Percentiles rank a stretch among this genome's conserved stretches.
These are phyloP conservation scores for Backusella circina DNA, from an alignment of 192 early-diverging fungal species.

Conservation along the genomic window DNA sequence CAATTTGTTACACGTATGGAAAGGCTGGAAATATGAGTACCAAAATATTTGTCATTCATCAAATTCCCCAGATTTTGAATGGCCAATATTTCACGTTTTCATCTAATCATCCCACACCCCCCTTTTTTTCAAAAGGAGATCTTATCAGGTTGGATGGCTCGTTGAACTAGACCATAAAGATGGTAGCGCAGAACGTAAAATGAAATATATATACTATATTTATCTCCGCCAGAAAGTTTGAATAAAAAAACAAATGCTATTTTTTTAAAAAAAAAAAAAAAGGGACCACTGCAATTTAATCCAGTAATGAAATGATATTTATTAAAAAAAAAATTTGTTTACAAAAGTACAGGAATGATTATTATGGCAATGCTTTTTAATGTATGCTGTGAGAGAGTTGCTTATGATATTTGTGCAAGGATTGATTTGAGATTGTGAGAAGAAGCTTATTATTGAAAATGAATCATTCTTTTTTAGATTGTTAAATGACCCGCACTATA, in stretches of 20 bases:
- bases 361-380: neutral
- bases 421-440: neutral
- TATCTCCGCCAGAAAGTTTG: neutral
- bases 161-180: neutral
- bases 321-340: neutral
- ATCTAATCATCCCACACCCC: neutral
- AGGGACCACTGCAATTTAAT: neutral
- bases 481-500: conserved; percentile 33
- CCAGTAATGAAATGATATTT: neutral
- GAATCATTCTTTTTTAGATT: conserved; percentile 9
- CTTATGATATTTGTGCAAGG: neutral
- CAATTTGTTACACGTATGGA: neutral
- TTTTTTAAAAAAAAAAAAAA: neutral
- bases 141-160: neutral
- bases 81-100: neutral
- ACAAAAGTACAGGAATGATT: neutral
- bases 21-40: neutral
- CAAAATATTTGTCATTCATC: conserved; percentile 1
- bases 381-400: neutral
- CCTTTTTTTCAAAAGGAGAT: neutral
- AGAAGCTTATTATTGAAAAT: neutral
- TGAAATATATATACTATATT: neutral
- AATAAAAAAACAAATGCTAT: neutral
- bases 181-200: neutral
- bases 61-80: conserved; percentile 4